A percentile compares a stretch with the other conserved stretches of the same genome.
phyloP scores from a whole-genome alignment of 768 basidiomycete species.

The Rhodotorula taiwanensis region DNA sequence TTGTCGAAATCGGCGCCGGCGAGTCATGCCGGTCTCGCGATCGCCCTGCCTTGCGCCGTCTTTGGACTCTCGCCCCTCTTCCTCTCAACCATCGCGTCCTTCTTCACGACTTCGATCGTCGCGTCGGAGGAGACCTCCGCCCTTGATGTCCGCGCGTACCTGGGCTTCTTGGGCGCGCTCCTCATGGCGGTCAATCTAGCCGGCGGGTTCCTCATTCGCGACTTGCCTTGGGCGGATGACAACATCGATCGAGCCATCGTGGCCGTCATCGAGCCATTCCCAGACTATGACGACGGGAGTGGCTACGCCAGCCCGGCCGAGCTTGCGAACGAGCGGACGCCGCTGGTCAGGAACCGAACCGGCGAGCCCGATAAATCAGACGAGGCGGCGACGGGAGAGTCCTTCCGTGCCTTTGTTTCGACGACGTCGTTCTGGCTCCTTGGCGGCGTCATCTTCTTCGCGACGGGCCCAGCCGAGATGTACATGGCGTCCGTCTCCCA shows the following conservation, averaged over 20 bases:
- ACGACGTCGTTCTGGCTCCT: conserved; percentile 33
- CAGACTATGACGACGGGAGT: background rate
- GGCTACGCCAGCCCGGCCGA: background rate
- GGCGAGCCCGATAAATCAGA: background rate
- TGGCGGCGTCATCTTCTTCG: conserved; percentile 27
- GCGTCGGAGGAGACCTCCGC: conserved; percentile 1
- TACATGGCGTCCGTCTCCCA: conserved; percentile 29
- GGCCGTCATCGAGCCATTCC: conserved; percentile 1
- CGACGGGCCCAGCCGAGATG: conserved; percentile 25
- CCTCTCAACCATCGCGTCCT: conserved; percentile 33
- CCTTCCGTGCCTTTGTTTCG: conserved; percentile 9
- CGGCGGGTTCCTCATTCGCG: conserved; percentile 23
- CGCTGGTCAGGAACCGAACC: background rate
- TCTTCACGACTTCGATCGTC: conserved; percentile 21
- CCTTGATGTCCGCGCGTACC: conserved; percentile 32
- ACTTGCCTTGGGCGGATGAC: conserved; percentile 26
- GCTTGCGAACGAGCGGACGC: conserved; percentile 9
- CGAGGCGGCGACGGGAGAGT: background rate
- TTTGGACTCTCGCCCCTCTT: conserved; percentile 39
- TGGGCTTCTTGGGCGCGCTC: conserved; percentile 34
- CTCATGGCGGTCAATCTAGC: conserved; percentile 28
- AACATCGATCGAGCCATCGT: conserved; percentile 7
- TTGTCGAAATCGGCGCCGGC: conserved; percentile 27
- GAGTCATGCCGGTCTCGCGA: conserved; percentile 36
- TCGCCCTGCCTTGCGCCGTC: conserved; percentile 36